phyloP scores from a whole-genome alignment of 768 basidiomycete genomes.

The Suillus subalutaceus region DNA sequence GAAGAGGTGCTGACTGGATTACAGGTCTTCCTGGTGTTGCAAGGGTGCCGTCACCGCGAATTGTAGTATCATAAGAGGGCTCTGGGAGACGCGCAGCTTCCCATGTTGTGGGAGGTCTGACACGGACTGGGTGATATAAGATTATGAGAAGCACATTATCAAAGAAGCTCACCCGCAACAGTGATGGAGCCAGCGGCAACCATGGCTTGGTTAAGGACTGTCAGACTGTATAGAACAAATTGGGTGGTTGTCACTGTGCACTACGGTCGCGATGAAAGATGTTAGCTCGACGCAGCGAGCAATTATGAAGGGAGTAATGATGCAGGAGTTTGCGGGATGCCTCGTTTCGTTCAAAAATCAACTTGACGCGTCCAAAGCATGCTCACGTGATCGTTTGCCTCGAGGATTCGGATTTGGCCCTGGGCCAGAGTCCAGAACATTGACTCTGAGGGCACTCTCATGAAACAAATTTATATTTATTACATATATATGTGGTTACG shows the following conservation, averaged over 20 bases:
- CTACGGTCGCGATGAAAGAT: neutral
- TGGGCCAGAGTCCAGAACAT: too few relatives aligned
- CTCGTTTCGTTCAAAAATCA: slow-evolving; percentile 8
- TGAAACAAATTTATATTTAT: neutral
- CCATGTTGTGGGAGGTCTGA: slow-evolving; percentile 83
- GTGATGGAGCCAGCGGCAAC: slow-evolving; percentile 87
- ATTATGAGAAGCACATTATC: slow-evolving; percentile 18
- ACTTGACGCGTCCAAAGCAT: slow-evolving; percentile 2
- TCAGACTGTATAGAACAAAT: neutral
- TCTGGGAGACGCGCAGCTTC: slow-evolving; percentile 87
- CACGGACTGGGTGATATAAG: slow-evolving; percentile 64
- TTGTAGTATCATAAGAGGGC: slow-evolving; percentile 64
- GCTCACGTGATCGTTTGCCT: neutral
- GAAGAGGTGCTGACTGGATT: slow-evolving; percentile 57
- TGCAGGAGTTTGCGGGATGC: neutral
- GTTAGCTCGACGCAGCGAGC: slow-evolving; percentile 2
- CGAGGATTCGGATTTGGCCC: neutral
- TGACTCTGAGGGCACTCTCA: too few relatives aligned
- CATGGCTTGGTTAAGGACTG: slow-evolving; percentile 44
- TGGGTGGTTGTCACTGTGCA: neutral
- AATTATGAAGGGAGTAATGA: neutral
- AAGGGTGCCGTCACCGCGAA: slow-evolving; percentile 86
- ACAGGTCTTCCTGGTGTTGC: slow-evolving; percentile 62
- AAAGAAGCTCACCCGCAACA: slow-evolving; percentile 65
- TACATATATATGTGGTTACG: neutral